Base-by-base conservation (phyloP, 441 rosid genomes). In the Brassica hybrid region DNA sequence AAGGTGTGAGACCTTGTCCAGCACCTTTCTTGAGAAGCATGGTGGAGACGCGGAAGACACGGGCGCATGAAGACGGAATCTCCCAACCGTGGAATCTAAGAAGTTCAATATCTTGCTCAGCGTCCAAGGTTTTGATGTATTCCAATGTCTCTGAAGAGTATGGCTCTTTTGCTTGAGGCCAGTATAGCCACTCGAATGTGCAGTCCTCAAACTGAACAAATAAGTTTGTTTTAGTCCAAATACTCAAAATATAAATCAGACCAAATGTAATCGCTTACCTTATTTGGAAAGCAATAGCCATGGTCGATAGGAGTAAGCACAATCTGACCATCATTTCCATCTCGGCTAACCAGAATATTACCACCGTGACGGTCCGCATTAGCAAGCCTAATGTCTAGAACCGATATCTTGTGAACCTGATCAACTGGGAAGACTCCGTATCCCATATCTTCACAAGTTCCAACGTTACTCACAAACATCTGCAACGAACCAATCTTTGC, bases 331-430 rank as follows among this genome's bases (percentile, higher is more conserved):
- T 84, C 78, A 21, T 75, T 79, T 63, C 84, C 80, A 1, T 84
- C 85, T 77, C 77, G 86, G 82, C 87, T 75, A 68, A 90, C 77
- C 83, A 91, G 74, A 81, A 91, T 87, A 77, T 91, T 91, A 61
- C 97, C 93, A 67, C 90, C 88, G 27, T 91, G 94, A 32, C 97
- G 86, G 81, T 89, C 94, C 21, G 97, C 86, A 86, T 91, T 91
- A 38, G 97, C 97, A 85, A 86, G 77, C 72, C 97, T 88, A 34
- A 91, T 86, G 80, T 91, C 97, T 77, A 89, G 74, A 77, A 90
- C 91, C 2, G 88, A 84, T 60, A 91, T 90, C 83, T 86, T 91
- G 83, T 91, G 97, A 23, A 91, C 90, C 80, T 91, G 91, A 61
- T 87, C 85, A 43, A 86, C 84, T 0, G 93, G 94, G 76, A 91